Base-by-base conservation (phyloP, 2,329 filamentous ascomycete genomes). In the Alternaria rosae region DNA sequence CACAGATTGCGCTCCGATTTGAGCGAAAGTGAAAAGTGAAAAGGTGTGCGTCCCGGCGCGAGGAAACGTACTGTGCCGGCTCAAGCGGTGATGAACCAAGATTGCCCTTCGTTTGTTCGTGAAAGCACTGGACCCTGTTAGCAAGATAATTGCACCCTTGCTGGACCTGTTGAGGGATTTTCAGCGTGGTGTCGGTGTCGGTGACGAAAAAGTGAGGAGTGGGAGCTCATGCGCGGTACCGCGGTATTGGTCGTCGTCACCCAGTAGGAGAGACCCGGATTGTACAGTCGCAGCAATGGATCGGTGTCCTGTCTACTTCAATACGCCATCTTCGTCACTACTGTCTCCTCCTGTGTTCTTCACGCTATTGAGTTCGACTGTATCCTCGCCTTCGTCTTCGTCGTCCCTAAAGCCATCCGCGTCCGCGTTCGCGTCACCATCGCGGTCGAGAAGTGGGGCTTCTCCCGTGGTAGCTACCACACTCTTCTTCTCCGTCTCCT, bases 401-500 rank as follows among this genome's bases (percentile, higher is more conserved):
- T 65, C 56, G 48, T 85, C 84, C 20, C 74, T 67, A 50, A 80
- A 82, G 2, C 64, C 71, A 6, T 65, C 64, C 2, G 57, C 62
- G 25, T 65, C 64, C 2, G 57, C 62, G 25, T 70, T 66, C 21
- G 59, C 64, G 21, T 67, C 64, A 3, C 65, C 66, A 28, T 67
- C 47, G 20, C 47, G 25, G 44, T 70, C 65, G 35, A 74, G 44
- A 51, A 75, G 47, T 54, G 67, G 67, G 42, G 71, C 76, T 6
- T 63, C 66, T 3, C 67, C 70, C 2, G 65, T 66, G 6, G 64
- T 67, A 56, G 73, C 75, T 15, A 69, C 71, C n/a, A 61, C 67
- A 21, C 55, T 69, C 26, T 78, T 74, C 62, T 75, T 75, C 20
- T 68, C 73, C 2, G 77, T 78, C 56, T 89, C 89, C 60, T 91